phyloP scores from a whole-genome alignment of 768 basidiomycete species.

The Dacryopinax spathularia region DNA sequence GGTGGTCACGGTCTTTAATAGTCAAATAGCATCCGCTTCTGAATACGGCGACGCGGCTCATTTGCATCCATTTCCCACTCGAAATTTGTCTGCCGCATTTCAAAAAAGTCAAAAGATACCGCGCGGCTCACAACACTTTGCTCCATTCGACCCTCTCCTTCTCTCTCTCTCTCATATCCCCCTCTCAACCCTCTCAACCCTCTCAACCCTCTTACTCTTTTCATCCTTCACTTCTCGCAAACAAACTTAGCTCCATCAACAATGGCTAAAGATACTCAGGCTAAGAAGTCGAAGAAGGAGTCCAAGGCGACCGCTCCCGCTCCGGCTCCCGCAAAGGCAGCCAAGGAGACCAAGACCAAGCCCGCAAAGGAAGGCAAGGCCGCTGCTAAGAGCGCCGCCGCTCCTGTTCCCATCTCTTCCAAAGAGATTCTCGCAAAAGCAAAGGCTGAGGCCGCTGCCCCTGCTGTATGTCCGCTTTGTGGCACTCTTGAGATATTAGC shows the following conservation, averaged over 20 bases:
- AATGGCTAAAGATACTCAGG: not conserved
- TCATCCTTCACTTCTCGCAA: not conserved
- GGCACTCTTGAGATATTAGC: not conserved
- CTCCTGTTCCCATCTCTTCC: constrained; percentile 23
- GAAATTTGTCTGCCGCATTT: too few species aligned
- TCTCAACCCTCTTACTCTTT: not conserved
- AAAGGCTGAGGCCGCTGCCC: constrained; percentile 23
- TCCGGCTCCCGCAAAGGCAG: not conserved
- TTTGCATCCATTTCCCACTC: too few species aligned
- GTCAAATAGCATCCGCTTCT: too few species aligned
- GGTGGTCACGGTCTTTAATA: too few species aligned
- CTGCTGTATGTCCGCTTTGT: not conserved
- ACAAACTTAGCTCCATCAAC: not conserved
- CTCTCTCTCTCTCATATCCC: not conserved
- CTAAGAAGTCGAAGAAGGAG: constrained; percentile 1
- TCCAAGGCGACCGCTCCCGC: not conserved
- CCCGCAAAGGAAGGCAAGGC: constrained; percentile 14
- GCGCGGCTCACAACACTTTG: too few species aligned
- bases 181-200: not conserved
- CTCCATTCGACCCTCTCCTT: too few species aligned
- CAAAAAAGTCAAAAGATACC: too few species aligned
- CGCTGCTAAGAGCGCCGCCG: constrained; percentile 15
- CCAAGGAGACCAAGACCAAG: constrained; percentile 29
- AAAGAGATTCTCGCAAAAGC: constrained; percentile 30
- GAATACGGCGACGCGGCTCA: too few species aligned